Evolutionary conservation across 192 early-diverging fungal species (phyloP).

Genomic region (Rhizoclosmatium globosum): DNA sequence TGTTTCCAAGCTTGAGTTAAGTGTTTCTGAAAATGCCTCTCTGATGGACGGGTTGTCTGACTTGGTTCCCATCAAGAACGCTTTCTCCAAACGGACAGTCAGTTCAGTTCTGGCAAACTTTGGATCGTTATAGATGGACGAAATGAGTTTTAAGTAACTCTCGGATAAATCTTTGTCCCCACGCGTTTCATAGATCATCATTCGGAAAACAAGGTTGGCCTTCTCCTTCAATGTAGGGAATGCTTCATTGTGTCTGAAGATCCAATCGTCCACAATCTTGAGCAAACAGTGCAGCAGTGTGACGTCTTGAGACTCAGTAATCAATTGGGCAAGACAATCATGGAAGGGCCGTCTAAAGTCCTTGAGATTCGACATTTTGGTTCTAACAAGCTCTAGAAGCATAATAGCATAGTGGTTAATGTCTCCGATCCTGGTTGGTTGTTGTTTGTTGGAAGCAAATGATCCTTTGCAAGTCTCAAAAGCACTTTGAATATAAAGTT

Average conservation of each 20-base stretch:
- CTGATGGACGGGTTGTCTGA: constrained; percentile 82
- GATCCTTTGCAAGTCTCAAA: constrained; percentile 86
- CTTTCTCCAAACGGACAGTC: constrained; percentile 91
- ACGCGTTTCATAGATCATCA: constrained; percentile 86
- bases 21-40: constrained; percentile 79
- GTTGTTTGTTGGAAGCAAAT: constrained; percentile 42
- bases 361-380: constrained; percentile 56
- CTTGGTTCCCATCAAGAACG: constrained; percentile 91
- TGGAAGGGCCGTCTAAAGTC: constrained; percentile 91
- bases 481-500: constrained; percentile 62
- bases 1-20: constrained; percentile 73
- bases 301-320: constrained; percentile 83
- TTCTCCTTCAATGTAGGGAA: constrained; percentile 99
- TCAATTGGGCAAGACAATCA: constrained; percentile 79
- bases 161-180: constrained; percentile 76
- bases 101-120: constrained; percentile 88
- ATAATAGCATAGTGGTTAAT: constrained; percentile 61
- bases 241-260: constrained; percentile 78
- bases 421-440: constrained; percentile 43
- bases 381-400: constrained; percentile 51
- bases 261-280: constrained; percentile 88
- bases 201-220: constrained; percentile 87
- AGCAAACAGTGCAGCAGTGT: constrained; percentile 79
- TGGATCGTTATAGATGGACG: constrained; percentile 86
- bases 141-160: constrained; percentile 89